A percentile compares a stretch with the other conserved stretches of the same genome.
phyloP scores from a whole-genome alignment of 2,329 filamentous ascomycete genomes.

The Scopulariopsis brevicaulis region DNA sequence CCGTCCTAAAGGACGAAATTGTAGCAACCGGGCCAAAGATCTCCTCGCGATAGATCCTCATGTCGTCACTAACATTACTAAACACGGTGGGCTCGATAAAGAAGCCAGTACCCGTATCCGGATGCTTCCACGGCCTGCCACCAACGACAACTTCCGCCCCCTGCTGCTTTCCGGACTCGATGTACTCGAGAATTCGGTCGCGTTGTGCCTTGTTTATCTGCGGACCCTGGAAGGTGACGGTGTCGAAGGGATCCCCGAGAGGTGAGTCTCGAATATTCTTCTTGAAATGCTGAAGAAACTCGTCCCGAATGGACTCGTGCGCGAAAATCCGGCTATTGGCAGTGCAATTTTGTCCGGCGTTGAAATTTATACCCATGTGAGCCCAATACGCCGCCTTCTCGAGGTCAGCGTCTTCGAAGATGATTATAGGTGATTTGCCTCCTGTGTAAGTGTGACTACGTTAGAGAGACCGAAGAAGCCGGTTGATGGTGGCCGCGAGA shows the following conservation, averaged over 20 bases:
- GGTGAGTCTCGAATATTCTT: neutral
- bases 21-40: slow-evolving; percentile 40
- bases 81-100: slow-evolving; percentile 26
- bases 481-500: no score
- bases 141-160: slow-evolving; percentile 15
- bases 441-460: no score
- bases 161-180: slow-evolving; percentile 18
- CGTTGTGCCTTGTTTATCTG: slow-evolving; percentile 27
- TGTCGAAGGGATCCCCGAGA: slow-evolving; percentile 42
- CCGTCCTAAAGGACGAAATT: slow-evolving; percentile 32
- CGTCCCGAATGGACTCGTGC: slow-evolving; percentile 46
- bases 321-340: slow-evolving; percentile 47
- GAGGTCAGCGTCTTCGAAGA: slow-evolving; percentile 49
- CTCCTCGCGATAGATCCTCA: slow-evolving; percentile 31
- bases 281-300: slow-evolving; percentile 27
- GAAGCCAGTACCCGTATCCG: slow-evolving; percentile 13
- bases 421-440: slow-evolving; percentile 35
- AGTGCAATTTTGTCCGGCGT: slow-evolving; percentile 13
- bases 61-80: slow-evolving; percentile 13
- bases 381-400: slow-evolving; percentile 47
- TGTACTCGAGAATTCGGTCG: slow-evolving; percentile 22
- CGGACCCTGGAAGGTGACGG: slow-evolving; percentile 43
- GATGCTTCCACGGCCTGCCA: slow-evolving; percentile 15
- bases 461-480: no score
- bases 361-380: slow-evolving; percentile 15